Evolutionary conservation across 2,329 filamentous ascomycete genomes (phyloP).

Genomic region (Fusarium sublunatum): DNA sequence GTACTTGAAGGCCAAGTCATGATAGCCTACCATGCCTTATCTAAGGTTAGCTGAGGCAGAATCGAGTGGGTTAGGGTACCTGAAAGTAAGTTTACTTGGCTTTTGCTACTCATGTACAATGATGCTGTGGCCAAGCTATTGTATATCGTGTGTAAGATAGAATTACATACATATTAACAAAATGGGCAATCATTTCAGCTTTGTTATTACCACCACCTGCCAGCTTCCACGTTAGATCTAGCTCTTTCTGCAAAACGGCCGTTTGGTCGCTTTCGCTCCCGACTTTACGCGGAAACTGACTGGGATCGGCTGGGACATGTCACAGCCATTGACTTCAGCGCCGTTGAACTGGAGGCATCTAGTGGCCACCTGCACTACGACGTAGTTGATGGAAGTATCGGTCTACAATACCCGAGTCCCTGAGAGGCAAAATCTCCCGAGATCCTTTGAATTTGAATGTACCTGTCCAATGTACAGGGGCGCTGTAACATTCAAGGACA

Average conservation of each 20-base stretch:
- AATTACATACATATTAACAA: background rate
- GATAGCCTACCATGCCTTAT: background rate
- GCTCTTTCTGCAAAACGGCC: constrained; percentile 38
- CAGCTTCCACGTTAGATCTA: constrained; percentile 42
- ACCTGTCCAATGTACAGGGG: background rate
- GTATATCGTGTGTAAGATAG: background rate
- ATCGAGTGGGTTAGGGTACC: constrained; percentile 24
- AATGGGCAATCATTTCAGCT: constrained; percentile 13
- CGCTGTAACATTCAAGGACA: too few relatives aligned
- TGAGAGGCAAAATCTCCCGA: background rate
- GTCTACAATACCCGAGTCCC: background rate
- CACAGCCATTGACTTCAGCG: too few relatives aligned
- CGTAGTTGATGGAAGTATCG: background rate
- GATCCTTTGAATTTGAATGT: background rate
- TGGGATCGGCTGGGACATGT: constrained; percentile 14
- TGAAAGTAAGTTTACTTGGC: constrained; percentile 2
- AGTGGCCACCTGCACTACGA: too few relatives aligned
- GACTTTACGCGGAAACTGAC: constrained; percentile 23
- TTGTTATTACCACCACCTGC: constrained; percentile 4
- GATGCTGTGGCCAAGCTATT: constrained; percentile 17
- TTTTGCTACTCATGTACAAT: constrained; percentile 12
- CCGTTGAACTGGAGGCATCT: too few relatives aligned
- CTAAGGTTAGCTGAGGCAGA: constrained; percentile 13
- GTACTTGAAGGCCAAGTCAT: constrained; percentile 4
- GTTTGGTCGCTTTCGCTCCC: constrained; percentile 31